A percentile compares a stretch with the other conserved stretches of the same genome.
These are phyloP conservation scores for Dactylellina drechsleri DNA, from an alignment of 2,329 filamentous ascomycete genomes.

Conservation along the genomic window DNA sequence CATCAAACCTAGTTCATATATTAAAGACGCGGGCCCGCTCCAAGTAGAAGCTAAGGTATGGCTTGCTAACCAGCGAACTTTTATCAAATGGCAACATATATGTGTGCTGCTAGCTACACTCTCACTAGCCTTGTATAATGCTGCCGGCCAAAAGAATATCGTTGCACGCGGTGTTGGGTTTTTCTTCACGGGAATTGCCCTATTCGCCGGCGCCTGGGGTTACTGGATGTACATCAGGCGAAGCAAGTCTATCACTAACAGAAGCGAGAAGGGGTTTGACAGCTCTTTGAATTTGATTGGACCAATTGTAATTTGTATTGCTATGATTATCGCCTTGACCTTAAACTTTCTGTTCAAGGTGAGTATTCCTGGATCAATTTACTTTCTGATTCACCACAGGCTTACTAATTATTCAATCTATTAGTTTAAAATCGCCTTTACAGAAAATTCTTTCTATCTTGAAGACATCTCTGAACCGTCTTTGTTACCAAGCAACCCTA, in stretches of 20 bases:
- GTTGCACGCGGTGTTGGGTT: conserved; percentile 82
- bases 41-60: conserved; percentile 98
- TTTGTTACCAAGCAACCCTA: conserved; percentile 14
- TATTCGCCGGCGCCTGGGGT: conserved; percentile 87
- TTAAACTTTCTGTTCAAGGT: conserved; percentile 92
- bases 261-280: conserved; percentile 93
- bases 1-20: conserved; percentile 82
- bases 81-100: conserved; percentile 98
- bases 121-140: conserved; percentile 86
- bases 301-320: conserved; percentile 82
- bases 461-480: conserved; percentile 33
- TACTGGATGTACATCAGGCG: conserved; percentile 82
- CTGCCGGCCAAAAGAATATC: conserved; percentile 78
- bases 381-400: not conserved
- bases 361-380: conserved; percentile 58
- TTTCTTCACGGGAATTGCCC: conserved; percentile 81
- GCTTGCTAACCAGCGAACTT: conserved; percentile 97
- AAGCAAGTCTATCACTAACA: conserved; percentile 79
- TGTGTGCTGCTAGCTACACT: conserved; percentile 85
- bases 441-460: conserved; percentile 37
- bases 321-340: conserved; percentile 79
- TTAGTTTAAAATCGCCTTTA: conserved; percentile 47
- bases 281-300: conserved; percentile 73
- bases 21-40: conserved; percentile 92
- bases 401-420: not conserved